Evolutionary conservation across 2,329 filamentous ascomycete genomes (phyloP), one percentile per base, ranked within the genome.

Genomic region (Pseudogymnoascus sp.): DNA sequence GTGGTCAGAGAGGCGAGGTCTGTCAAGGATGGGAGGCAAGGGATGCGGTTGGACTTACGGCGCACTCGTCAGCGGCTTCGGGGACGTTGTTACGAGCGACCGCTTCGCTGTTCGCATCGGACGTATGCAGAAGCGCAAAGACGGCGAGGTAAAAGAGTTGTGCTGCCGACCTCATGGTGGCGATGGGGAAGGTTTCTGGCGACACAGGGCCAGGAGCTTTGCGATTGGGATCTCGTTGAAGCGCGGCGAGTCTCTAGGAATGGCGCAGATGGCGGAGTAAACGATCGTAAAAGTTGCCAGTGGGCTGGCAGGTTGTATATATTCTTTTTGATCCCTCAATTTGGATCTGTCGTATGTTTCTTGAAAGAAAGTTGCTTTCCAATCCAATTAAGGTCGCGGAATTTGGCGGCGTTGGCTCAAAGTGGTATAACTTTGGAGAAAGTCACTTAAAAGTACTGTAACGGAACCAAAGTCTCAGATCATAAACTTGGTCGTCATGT

Each of bases 91-190:
- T 60, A 57, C 69, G 65, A 71, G 57, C 57, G 57, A 37, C 18
- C 11, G 57, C 57, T 15, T 58, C 57, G 36, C 57, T 58, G 25
- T 58, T 71, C 50, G 76, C 81, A 68, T 78, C 76, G 60, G 76
- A 75, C 58, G 77, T 72, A 61, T 76, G 74, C 64, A 84, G 75
- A 67, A 87, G 76, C 66, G 82, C 76, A 69, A 86, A 86, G 65
- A 85, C 76, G 61, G 83, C 84, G 61, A 86, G 76, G 71, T 82
- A 86, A 73, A 87, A 86, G 41, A 80, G 70, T 65, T 77, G 77
- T 62, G 79, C 76, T 60, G 81, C 79, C 61, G 77, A 73, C 67
- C 76, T 79, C 82, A 84, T 84, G 38, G 36, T 63, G 57, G 33
- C 33, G 33, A 25, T 38, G 18, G 30, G 47, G 47, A 53, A 33